These are phyloP conservation scores for Linaria vulgaris DNA, from an alignment of 257 asterid genomes.

Conservation along the genomic window DNA sequence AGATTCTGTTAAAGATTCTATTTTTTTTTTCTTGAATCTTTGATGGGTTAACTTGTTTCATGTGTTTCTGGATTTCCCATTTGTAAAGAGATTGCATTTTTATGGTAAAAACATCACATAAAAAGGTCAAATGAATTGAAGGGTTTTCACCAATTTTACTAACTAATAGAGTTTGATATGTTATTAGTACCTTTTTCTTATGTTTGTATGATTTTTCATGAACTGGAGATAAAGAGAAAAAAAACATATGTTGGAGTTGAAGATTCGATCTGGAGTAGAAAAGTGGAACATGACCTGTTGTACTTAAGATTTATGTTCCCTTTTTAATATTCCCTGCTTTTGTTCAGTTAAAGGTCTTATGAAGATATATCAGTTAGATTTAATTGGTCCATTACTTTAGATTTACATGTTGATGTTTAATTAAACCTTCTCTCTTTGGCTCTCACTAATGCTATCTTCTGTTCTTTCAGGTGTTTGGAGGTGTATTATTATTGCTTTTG, in stretches of 20 bases:
- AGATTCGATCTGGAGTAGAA: slow-evolving; percentile 41
- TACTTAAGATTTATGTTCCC: slow-evolving; percentile 24
- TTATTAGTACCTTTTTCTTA: background rate
- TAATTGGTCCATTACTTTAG: slow-evolving; percentile 1
- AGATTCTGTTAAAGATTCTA: background rate
- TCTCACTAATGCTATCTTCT: slow-evolving; percentile 19
- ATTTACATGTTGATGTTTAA: slow-evolving; percentile 5
- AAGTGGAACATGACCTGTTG: slow-evolving; percentile 32
- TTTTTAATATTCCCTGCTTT: slow-evolving; percentile 16
- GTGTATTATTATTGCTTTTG: background rate
- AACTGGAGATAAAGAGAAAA: too few species aligned
- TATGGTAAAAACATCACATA: background rate
- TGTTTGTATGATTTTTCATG: slow-evolving; percentile 11
- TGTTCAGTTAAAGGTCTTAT: slow-evolving; percentile 6
- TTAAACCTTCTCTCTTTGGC: background rate
- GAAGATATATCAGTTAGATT: background rate
- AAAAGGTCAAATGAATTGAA: background rate
- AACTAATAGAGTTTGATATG: too few species aligned
- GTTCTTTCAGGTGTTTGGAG: slow-evolving; percentile 39
- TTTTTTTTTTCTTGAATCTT: slow-evolving; percentile 10
- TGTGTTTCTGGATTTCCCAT: slow-evolving; percentile 13
- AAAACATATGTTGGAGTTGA: slow-evolving; percentile 4
- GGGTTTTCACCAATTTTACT: slow-evolving; percentile 12
- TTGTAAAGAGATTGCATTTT: background rate
- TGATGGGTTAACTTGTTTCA: slow-evolving; percentile 5